Conservation (phyloP, 139 green algal species). For the Penium margaritaceum region DNA sequence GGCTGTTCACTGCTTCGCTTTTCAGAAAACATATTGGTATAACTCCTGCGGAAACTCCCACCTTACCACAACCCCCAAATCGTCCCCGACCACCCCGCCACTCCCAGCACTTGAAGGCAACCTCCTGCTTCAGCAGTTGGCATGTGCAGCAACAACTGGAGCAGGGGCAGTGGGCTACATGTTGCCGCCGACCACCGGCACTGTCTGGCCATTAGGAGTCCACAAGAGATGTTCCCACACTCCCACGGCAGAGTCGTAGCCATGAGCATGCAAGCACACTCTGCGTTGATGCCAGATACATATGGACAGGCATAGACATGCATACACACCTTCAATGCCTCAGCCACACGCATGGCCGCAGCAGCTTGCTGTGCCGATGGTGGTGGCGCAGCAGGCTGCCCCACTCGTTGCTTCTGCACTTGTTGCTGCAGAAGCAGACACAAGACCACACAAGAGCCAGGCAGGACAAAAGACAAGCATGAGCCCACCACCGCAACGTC, state of each 20-base stretch:
- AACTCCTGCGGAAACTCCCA: too few relatives aligned
- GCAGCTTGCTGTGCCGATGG: not conserved
- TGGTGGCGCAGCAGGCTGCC: not conserved
- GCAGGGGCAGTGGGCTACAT: not conserved
- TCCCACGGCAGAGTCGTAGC: not conserved
- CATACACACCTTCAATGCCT: slow-evolving; percentile 11
- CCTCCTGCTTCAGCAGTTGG: too few relatives aligned
- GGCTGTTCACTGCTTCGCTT: too few relatives aligned
- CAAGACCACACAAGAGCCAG: not conserved
- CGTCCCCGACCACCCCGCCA: too few relatives aligned
- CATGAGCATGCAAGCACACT: not conserved
- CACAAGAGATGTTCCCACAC: too few relatives aligned
- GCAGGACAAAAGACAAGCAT: not conserved
- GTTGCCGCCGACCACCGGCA: not conserved
- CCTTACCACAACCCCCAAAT: too few relatives aligned
- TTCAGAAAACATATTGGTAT: too few relatives aligned
- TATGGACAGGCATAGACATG: too few relatives aligned
- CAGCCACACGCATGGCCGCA: not conserved
- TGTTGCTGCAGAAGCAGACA: not conserved
- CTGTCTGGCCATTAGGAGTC: too few relatives aligned
- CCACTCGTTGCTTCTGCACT: not conserved
- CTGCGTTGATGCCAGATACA: not conserved
- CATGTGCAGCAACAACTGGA: not conserved
- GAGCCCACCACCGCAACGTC: too few relatives aligned
- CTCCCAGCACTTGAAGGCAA: too few relatives aligned